Evolutionary conservation across 257 asterid genomes (phyloP).

Genomic region (Solanum arcanum): DNA sequence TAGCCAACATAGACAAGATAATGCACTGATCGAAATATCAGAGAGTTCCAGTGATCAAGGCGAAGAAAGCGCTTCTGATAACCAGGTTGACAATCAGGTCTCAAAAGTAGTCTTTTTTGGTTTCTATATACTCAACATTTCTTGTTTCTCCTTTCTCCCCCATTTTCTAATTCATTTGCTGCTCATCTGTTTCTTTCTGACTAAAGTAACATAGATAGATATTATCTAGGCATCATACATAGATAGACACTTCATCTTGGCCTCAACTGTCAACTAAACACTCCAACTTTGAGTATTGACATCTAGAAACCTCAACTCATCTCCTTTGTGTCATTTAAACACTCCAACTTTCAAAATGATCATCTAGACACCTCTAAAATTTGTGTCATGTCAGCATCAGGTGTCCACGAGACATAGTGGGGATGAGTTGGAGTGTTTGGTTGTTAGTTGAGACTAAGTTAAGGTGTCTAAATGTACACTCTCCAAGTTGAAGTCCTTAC

Average conservation of each 20-base stretch:
- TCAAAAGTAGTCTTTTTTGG: slow-evolving; percentile 21
- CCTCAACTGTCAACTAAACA: neutral
- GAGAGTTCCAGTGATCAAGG: slow-evolving; percentile 24
- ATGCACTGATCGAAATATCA: slow-evolving; percentile 34
- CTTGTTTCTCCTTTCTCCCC: neutral
- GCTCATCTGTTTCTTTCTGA: neutral
- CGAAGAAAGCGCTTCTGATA: slow-evolving; percentile 11
- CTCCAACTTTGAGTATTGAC: neutral
- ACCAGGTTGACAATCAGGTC: slow-evolving; percentile 9
- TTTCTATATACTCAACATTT: neutral
- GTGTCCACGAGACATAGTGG: neutral
- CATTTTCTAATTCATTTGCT: neutral
- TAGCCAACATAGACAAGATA: slow-evolving; percentile 31
- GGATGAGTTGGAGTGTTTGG: neutral
- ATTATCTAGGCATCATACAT: neutral
- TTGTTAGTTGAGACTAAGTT: neutral
- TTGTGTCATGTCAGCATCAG: neutral
- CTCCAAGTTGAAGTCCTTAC: neutral
- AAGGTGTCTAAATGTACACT: neutral
- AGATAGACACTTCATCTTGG: neutral
- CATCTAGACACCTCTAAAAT: neutral
- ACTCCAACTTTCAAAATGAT: neutral
- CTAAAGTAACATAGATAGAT: neutral
- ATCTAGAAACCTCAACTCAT: neutral
- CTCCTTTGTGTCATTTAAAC: neutral